These are phyloP conservation scores for Fusarium sacchari DNA, from an alignment of 2,329 filamentous ascomycete genomes.

Conservation along the genomic window DNA sequence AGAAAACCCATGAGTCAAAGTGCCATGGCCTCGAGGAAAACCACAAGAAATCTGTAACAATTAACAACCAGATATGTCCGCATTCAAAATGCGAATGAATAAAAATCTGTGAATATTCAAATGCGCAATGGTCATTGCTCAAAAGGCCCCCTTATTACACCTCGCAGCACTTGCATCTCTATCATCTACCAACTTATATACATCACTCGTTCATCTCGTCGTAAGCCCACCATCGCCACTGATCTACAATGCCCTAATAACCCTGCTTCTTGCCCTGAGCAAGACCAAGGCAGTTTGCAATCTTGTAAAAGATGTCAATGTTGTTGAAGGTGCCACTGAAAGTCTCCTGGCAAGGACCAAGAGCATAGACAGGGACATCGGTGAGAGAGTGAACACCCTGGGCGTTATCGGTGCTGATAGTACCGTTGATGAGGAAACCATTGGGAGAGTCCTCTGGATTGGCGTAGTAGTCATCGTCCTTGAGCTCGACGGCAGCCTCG, in stretches of 20 bases:
- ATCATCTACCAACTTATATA: conserved; percentile 20
- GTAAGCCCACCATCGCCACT: conserved; percentile 22
- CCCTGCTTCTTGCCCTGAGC: conserved; percentile 42
- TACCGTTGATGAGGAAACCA: conserved; percentile 81
- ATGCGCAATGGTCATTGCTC: not conserved
- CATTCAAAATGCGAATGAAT: not conserved
- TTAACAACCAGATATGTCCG: conserved; percentile 1
- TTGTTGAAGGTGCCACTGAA: conserved; percentile 79
- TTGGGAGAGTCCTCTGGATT: conserved; percentile 72
- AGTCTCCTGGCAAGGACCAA: conserved; percentile 80
- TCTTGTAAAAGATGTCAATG: conserved; percentile 79
- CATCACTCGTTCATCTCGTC: conserved; percentile 33
- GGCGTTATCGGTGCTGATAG: conserved; percentile 68
- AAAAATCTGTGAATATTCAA: not conserved
- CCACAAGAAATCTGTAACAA: not conserved
- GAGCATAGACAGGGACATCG: conserved; percentile 81
- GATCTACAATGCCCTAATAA: conserved; percentile 30
- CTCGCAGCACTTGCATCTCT: conserved; percentile 32
- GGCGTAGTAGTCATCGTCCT: conserved; percentile 70
- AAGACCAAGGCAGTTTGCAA: conserved; percentile 74
- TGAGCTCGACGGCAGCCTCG: conserved; percentile 64
- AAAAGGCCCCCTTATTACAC: conserved; percentile 14
- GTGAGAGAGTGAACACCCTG: conserved; percentile 82
- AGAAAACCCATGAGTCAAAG: not conserved
- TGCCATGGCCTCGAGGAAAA: not conserved